Evolutionary conservation across 2,329 filamentous ascomycete genomes (phyloP).

Genomic region (Diaporthe sp.): DNA sequence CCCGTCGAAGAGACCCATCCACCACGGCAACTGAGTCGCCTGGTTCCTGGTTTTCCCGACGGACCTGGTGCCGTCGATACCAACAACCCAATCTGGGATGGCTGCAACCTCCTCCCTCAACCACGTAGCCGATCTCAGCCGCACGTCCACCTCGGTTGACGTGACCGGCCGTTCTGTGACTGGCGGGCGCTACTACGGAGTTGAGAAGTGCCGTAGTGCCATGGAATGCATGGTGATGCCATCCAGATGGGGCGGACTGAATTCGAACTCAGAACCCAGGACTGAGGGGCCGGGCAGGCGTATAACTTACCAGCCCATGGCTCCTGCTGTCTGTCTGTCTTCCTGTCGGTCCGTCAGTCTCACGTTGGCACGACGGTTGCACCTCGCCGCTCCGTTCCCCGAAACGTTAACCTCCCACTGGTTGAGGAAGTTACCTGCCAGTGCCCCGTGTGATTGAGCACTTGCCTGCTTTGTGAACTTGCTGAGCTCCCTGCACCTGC

Average conservation of each 20-base stretch:
- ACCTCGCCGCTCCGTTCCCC: conserved; percentile 33
- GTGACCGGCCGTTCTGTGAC: not conserved
- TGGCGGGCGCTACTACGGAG: conserved; percentile 18
- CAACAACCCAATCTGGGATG: conserved; percentile 16
- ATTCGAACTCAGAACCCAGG: not conserved
- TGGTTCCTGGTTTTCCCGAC: conserved; percentile 29
- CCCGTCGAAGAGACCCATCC: not conserved
- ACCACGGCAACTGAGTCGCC: not conserved
- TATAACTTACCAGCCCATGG: conserved; percentile 7
- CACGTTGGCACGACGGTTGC: conserved; percentile 10
- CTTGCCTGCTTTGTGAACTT: conserved; percentile 10
- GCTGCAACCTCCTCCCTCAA: conserved; percentile 27
- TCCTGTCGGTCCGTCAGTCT: not conserved
- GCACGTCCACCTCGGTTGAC: conserved; percentile 18
- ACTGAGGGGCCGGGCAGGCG: conserved; percentile 4
- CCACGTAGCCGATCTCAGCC: conserved; percentile 30
- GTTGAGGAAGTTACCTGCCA: conserved; percentile 27
- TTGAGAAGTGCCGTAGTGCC: not conserved
- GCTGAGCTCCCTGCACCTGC: conserved; percentile 17
- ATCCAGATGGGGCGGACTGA: not conserved
- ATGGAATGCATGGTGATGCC: conserved; percentile 28
- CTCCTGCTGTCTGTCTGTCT: not conserved
- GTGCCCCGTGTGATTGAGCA: not conserved
- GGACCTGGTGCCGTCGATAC: conserved; percentile 18
- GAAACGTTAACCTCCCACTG: conserved; percentile 8